Conservation (phyloP, 768 basidiomycete genomes). For the Leccinum variicolor region DNA sequence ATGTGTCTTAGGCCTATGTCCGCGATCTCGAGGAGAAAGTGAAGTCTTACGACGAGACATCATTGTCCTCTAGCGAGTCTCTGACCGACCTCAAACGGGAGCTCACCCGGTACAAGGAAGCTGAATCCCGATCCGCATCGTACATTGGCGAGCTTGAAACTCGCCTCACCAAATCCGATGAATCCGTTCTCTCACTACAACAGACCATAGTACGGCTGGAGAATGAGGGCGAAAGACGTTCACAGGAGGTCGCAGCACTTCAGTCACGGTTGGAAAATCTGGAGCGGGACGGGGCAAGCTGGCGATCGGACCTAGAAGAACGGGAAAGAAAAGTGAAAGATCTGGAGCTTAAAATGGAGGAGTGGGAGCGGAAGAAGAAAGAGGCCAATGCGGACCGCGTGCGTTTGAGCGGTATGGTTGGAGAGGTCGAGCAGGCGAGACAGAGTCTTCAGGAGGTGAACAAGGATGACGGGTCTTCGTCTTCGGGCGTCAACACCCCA, state of each 20-base stretch:
- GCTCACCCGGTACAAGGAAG: constrained; percentile 71
- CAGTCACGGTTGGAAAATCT: constrained; percentile 69
- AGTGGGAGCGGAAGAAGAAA: constrained; percentile 71
- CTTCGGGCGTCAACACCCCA: constrained; percentile 29
- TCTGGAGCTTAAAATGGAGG: constrained; percentile 74
- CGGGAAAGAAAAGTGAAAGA: constrained; percentile 74
- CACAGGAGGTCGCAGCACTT: constrained; percentile 65
- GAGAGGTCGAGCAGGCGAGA: constrained; percentile 67
- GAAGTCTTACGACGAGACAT: constrained; percentile 78
- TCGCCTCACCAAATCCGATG: constrained; percentile 74
- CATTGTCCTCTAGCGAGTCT: constrained; percentile 70
- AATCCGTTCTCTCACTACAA: constrained; percentile 67
- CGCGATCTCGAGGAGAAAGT: constrained; percentile 92
- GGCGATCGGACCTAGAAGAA: constrained; percentile 81
- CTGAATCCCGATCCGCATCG: constrained; percentile 64
- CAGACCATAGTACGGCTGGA: constrained; percentile 76
- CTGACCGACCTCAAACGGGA: constrained; percentile 84
- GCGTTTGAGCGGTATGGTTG: constrained; percentile 65
- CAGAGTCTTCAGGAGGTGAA: constrained; percentile 54
- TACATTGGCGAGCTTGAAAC: constrained; percentile 88
- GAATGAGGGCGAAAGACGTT: constrained; percentile 68
- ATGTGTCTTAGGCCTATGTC: constrained; percentile 69
- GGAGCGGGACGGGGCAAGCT: constrained; percentile 71
- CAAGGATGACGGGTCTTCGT: constrained; percentile 29
- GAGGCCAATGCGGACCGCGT: constrained; percentile 63